Percentiles rank a stretch among this genome's conserved stretches.
Evolutionary conservation across 2,329 filamentous ascomycete genomes (phyloP).

Genomic region (Aspergillus amoenus): DNA sequence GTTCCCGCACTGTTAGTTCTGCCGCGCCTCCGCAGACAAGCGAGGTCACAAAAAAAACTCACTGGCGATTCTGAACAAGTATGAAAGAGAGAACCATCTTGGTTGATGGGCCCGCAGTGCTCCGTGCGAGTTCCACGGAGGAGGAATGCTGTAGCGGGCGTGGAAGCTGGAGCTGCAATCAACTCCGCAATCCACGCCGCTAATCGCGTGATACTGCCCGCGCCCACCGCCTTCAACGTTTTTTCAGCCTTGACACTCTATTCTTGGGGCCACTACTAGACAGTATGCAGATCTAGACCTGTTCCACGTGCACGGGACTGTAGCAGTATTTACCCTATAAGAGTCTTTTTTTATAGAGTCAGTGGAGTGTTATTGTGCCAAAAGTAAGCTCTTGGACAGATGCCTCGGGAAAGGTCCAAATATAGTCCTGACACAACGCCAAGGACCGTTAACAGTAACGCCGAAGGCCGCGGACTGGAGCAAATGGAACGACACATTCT

Average conservation of each 20-base stretch:
- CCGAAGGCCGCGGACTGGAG: not conserved
- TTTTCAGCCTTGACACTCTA: not conserved
- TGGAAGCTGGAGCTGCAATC: not conserved
- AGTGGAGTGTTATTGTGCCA: too few relatives aligned
- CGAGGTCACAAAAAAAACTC: conserved; percentile 23
- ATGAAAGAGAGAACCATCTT: conserved; percentile 77
- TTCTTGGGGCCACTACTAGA: not conserved
- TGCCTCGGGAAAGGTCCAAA: not conserved
- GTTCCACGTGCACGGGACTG: not conserved
- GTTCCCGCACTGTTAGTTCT: conserved; percentile 24
- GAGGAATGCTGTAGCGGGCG: conserved; percentile 17
- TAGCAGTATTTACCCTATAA: not conserved
- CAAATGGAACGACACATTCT: not conserved
- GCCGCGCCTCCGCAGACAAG: not conserved
- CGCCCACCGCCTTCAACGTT: conserved; percentile 24
- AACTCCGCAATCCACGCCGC: conserved; percentile 22
- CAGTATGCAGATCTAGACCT: not conserved
- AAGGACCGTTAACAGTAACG: conserved; percentile 4
- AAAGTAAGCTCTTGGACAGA: too few relatives aligned
- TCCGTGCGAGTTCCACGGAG: conserved; percentile 16
- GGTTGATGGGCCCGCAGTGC: conserved; percentile 15
- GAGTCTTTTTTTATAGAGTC: too few relatives aligned
- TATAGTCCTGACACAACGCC: conserved; percentile 6
- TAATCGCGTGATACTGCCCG: conserved; percentile 30
- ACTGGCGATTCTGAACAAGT: conserved; percentile 88